Percentiles rank a stretch among this genome's conserved stretches.
Evolutionary conservation across 2,329 filamentous ascomycete genomes (phyloP).

Genomic region (Scytalidium sp.): DNA sequence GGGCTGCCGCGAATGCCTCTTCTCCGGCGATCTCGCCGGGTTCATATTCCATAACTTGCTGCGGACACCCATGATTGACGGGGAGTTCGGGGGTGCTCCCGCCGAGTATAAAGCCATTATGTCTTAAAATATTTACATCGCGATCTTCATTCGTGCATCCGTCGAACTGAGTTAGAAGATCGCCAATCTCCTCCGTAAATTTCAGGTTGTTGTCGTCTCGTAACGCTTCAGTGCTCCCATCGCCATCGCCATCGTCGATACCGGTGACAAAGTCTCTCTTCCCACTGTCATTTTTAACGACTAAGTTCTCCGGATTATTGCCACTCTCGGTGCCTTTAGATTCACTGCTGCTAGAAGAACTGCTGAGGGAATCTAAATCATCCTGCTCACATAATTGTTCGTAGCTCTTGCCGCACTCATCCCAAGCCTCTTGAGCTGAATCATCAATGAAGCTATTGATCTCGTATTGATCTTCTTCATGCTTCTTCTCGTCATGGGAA

Average conservation of each 20-base stretch:
- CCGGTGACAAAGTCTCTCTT: no score
- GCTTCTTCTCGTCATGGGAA: slow-evolving; percentile 17
- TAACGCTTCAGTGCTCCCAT: no score
- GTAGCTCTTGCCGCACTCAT: background rate
- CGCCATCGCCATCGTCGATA: no score
- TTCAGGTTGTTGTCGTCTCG: no score
- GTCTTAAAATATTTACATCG: no score
- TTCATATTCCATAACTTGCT: slow-evolving; percentile 7
- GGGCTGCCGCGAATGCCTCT: slow-evolving; percentile 37
- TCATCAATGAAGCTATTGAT: slow-evolving; percentile 21
- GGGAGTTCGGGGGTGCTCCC: background rate
- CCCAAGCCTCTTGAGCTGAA: background rate
- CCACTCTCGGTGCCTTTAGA: background rate
- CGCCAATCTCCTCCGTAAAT: no score
- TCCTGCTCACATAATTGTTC: background rate
- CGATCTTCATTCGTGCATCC: no score
- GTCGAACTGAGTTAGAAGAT: no score
- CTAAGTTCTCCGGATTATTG: background rate
- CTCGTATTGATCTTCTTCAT: slow-evolving; percentile 21
- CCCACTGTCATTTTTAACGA: background rate
- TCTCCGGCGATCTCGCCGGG: slow-evolving; percentile 7
- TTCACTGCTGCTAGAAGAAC: slow-evolving; percentile 1
- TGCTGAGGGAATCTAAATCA: background rate
- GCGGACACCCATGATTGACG: background rate
- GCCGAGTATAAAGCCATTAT: no score